Evolutionary conservation across 2,329 filamentous ascomycete genomes (phyloP), one percentile per base, ranked within the genome.

Genomic region (Nothophaeocryptopus gaeumannii): DNA sequence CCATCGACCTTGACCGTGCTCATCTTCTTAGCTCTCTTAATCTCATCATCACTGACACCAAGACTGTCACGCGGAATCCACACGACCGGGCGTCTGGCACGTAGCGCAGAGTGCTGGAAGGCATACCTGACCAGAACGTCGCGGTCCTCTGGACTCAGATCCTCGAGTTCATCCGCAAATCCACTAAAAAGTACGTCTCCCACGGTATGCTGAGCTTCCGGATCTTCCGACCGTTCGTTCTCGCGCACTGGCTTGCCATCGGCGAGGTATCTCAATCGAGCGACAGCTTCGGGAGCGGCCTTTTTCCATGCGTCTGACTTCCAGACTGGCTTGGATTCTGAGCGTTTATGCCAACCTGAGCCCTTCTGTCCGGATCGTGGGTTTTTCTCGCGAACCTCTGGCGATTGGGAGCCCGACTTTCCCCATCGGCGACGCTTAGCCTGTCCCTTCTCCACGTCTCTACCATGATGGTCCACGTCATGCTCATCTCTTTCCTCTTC

Each of bases 51-150:
- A 58, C 88, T 90, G 50, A 99, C 81, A 5, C 93, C 93, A 5
- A 97, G 71, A 58, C 93, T 87, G 64, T 99, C 93, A 9, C 86
- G 82, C 0, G 93, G 93, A 38, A 99, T 88, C 93, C 93, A 99
- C 20, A 99, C 84, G 0, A 88, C 89, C 0, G 93, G 93, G 45
- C 90, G 80, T 45, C 87, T 82, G 1, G 91, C 88, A 8, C 93
- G 83, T 33, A 96, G 77, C 0, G 93, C 93, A 31, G 84, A 85
- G 65, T 99, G 93, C 71, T 91, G 85, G 70, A 99, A 99, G 0
- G 92, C 90, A 62, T 90, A 85, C 47, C 85, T 85, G 10, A 93
- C 87, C 34, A 97, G 81, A 50, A 83, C 78, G 65, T 97, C 91
- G 61, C 93, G 81, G 67, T 96, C 89, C 13, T 92, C 88, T 0